phyloP scores from a whole-genome alignment of 2,329 filamentous ascomycete genomes.

The Polytolypa hystricis region DNA sequence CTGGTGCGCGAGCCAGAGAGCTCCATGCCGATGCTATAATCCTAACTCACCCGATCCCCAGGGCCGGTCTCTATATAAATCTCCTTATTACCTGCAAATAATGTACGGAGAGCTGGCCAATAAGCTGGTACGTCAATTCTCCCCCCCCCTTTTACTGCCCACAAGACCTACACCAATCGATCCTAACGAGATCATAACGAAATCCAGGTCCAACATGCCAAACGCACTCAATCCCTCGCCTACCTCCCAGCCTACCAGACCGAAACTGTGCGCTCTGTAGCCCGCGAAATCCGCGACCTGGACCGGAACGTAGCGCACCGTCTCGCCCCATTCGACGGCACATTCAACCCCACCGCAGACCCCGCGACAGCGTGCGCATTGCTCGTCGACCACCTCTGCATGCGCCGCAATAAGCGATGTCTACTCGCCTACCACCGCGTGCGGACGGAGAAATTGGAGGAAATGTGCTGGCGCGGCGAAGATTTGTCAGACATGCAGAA shows the following conservation, averaged over 20 bases:
- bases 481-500: constrained; percentile 60
- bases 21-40: too few species aligned
- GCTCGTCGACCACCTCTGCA: constrained; percentile 85
- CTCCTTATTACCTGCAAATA: too few species aligned
- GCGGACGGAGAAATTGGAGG: constrained; percentile 80
- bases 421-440: constrained; percentile 88
- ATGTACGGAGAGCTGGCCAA: constrained; percentile 87
- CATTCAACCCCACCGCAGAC: constrained; percentile 74
- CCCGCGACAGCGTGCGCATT: constrained; percentile 78
- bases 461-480: constrained; percentile 81
- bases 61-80: too few species aligned
- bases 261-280: constrained; percentile 76
- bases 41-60: too few species aligned
- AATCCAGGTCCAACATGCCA: constrained; percentile 82
- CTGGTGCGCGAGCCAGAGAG: too few species aligned
- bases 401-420: constrained; percentile 93
- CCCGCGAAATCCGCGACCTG: constrained; percentile 85
- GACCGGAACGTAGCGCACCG: constrained; percentile 73
- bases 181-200: constrained; percentile 1
- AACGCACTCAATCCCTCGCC: constrained; percentile 76
- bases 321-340: constrained; percentile 70
- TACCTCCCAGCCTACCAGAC: constrained; percentile 87
- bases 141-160: too few species aligned
- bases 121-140: constrained; percentile 62
- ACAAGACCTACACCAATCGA: constrained; percentile 4